Evolutionary conservation across 164 flowering plant genomes (phyloP).

Genomic region (Nelumbo lutea): DNA sequence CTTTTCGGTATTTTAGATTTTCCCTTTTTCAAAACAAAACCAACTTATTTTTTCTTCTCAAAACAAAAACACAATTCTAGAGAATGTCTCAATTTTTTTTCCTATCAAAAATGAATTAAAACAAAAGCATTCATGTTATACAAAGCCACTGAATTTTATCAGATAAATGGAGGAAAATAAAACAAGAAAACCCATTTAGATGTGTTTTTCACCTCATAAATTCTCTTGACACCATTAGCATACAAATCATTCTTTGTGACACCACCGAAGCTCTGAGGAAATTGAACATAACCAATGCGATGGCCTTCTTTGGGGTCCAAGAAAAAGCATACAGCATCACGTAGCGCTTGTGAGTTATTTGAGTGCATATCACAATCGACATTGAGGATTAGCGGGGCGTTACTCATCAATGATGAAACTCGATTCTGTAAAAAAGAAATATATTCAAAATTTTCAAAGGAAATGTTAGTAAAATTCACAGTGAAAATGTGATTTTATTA

Average conservation of each 20-base stretch:
- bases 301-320: constrained; percentile 22
- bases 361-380: constrained; percentile 36
- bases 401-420: constrained; percentile 28
- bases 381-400: constrained; percentile 30
- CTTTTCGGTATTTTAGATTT: too few species aligned
- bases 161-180: too few species aligned
- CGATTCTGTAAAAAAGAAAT: constrained; percentile 15
- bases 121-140: too few species aligned
- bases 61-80: too few species aligned
- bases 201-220: constrained; percentile 18
- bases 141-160: too few species aligned
- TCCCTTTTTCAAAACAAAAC: too few species aligned
- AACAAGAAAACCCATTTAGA: not conserved
- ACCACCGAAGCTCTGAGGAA: constrained; percentile 28
- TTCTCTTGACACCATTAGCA: constrained; percentile 27
- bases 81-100: too few species aligned
- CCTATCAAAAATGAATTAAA: too few species aligned
- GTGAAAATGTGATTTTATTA: not conserved
- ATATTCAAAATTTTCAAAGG: not conserved
- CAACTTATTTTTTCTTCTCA: too few species aligned
- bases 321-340: constrained; percentile 23
- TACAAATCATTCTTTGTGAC: constrained; percentile 24
- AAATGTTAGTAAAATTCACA: not conserved
- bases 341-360: constrained; percentile 25
- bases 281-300: constrained; percentile 27